Evolutionary conservation across 2,329 filamentous ascomycete species (phyloP).

Genomic region (Trichoderma simmonsii): DNA sequence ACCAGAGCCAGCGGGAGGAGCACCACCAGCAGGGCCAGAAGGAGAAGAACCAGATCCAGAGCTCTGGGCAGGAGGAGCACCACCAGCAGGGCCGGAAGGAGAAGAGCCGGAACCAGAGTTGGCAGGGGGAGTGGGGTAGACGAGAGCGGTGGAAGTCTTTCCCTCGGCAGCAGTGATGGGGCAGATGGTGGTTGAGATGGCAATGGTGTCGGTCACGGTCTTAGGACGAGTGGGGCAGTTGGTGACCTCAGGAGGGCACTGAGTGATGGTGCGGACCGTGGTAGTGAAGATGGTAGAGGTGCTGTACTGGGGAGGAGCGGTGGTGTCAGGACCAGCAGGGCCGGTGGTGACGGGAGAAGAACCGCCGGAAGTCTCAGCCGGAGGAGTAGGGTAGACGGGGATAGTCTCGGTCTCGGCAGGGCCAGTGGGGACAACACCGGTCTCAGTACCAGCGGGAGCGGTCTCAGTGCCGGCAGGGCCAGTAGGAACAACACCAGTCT

Average conservation of each 20-base stretch:
- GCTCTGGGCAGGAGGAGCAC: neutral
- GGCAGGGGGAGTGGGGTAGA: slow-evolving; percentile 19
- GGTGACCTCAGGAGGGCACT: slow-evolving; percentile 57
- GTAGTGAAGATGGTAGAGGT: slow-evolving; percentile 57
- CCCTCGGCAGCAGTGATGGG: slow-evolving; percentile 32
- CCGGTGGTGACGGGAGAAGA: slow-evolving; percentile 20
- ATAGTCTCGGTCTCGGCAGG: slow-evolving; percentile 1
- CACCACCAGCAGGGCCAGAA: too few relatives aligned
- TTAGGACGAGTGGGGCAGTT: slow-evolving; percentile 54
- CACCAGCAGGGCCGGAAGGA: neutral
- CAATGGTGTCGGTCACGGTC: slow-evolving; percentile 37
- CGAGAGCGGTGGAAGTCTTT: neutral
- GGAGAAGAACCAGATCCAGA: too few relatives aligned
- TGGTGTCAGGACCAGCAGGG: slow-evolving; percentile 22
- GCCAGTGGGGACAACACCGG: neutral
- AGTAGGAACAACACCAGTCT: neutral
- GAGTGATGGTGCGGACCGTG: slow-evolving; percentile 59
- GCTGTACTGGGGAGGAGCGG: slow-evolving; percentile 31
- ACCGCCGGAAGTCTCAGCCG: slow-evolving; percentile 22
- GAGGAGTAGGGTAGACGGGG: neutral
- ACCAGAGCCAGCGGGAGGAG: too few relatives aligned
- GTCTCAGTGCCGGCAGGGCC: neutral
- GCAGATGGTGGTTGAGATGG: slow-evolving; percentile 42
- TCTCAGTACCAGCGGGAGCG: neutral
- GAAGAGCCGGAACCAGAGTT: slow-evolving; percentile 4